Base-by-base conservation (phyloP, 1,139 yeast genomes). In the Pichia sp. region DNA sequence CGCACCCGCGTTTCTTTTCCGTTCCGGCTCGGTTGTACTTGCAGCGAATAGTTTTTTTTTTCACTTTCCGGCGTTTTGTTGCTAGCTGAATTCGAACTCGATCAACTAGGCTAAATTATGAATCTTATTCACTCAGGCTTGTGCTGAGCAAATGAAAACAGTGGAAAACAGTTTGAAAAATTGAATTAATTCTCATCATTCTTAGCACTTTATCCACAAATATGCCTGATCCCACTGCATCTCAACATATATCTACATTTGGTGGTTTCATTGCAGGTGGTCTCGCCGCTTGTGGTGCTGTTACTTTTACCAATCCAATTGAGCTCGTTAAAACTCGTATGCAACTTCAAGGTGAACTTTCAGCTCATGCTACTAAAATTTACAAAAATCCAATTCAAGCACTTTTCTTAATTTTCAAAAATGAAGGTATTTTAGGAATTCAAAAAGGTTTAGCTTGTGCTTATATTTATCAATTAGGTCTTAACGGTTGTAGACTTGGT, bases 231-330 rank as follows among this genome's bases (percentile, higher is more conserved):
- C 45, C 54, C 35, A 41, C 59, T 7, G 61, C 60, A 7, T 53
- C 61, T 10, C 79, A 77, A 55, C 67, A 71, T 52, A 72, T 81
- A 14, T 72, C 83, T 26, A 70, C 82, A 1, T 53, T 74, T 9
- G 95, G 96, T 21, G 95, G 96, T 4, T 88, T 89, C 54, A 58
- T 81, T 5, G 96, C 96, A 12, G 98, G 97, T 43, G 96, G 95
- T 6, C 52, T 86, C 10, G 98, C 98, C 1, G 96, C 97, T 3
- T 89, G 97, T 66, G 94, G 95, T 40, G 97, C 98, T 0, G 98
- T 91, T 30, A 91, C 96, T 0, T 83, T 89, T 61, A 89, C 97
- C 10, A 91, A 91, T 58, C 98, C 98, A 8, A 83, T 91, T 46
- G 98, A 91, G 59, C 70, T 91, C 50, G 86, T 89, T 56, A 91